Evolutionary conservation across 495 filamentous ascomycete genomes (phyloP), one percentile per base, ranked within the genome.

Genomic region (Talaromyces thailandensis): DNA sequence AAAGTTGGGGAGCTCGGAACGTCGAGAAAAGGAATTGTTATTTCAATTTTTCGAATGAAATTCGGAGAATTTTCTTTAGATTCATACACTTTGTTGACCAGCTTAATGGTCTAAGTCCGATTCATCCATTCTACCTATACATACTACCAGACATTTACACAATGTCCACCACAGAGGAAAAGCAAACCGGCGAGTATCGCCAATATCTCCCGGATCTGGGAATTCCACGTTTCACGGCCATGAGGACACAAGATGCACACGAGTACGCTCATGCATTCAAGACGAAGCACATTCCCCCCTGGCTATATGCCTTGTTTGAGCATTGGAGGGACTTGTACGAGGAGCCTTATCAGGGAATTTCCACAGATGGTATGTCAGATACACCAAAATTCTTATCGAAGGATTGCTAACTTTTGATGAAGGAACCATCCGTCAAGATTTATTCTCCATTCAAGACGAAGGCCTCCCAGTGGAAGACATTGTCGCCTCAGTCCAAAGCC

Each of bases 281-380:
- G 65, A 79, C 81, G 21, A 70, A 74, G 35, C 81, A 82, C 23
- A 70, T 76, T 21, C 87, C 87, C 23, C 87, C 86, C 4, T 90
- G 87, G 87, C 73, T 90, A 51, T 83, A 87, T 67, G 82, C 75
- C 0, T 71, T 90, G 51, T 89, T 86, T 60, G 75, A 81, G 69
- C 82, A 88, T 69, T 91, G 88, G 88, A 62, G 76, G 65, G 81
- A 86, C 64, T 70, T 89, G 45, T 75, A 84, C 61, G 72, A 85
- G 62, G 85, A 89, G 74, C 88, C 88, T 2, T 90, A 86, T 67
- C 85, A 84, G 73, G 88, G 88, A 4, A 77, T 91, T 23, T 90
- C 88, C 0, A 83, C 75, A 25, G 86, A 90, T 62, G 88, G 88
- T 85, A 53, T 24, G 16, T 26, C 12, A 14, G 7, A 53, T 25